phyloP scores from a whole-genome alignment of 179 eudicot genomes.

The Nepenthes alata region DNA sequence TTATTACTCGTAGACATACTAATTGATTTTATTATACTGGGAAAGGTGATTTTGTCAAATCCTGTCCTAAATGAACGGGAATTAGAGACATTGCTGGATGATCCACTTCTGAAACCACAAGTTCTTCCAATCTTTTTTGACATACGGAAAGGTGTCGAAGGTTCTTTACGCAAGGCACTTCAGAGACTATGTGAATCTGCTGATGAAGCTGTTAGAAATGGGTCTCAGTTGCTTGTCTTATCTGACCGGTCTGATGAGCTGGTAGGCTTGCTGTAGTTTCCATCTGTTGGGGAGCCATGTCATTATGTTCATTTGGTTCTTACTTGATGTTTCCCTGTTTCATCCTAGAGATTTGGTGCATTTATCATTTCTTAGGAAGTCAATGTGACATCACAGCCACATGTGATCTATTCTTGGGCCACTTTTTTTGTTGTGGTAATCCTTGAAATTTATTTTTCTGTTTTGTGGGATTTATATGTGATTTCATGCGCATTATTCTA shows the following conservation, averaged over 20 bases:
- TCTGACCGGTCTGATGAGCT: constrained; percentile 93
- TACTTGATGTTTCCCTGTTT: no score
- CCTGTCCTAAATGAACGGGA: constrained; percentile 94
- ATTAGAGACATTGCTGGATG: constrained; percentile 64
- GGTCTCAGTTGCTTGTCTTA: constrained; percentile 82
- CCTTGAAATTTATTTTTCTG: neutral
- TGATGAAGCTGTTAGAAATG: constrained; percentile 98
- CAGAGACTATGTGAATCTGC: constrained; percentile 94
- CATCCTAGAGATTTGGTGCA: no score
- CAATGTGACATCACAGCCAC: neutral
- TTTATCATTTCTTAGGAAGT: neutral
- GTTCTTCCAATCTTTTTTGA: constrained; percentile 74
- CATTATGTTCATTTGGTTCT: constrained; percentile 1
- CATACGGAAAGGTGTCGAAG: constrained; percentile 86
- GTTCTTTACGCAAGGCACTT: constrained; percentile 70
- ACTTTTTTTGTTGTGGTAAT: neutral
- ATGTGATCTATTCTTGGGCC: neutral
- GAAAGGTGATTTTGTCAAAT: constrained; percentile 73
- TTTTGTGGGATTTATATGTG: no score
- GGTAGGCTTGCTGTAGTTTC: constrained; percentile 32
- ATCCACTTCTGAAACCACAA: constrained; percentile 64
- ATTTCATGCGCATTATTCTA: no score
- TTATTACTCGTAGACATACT: no score
- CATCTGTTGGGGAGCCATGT: neutral
- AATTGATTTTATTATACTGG: constrained; percentile 6